These are phyloP conservation scores for Trichosanthes cucumerina DNA, from an alignment of 306 rosid genomes.

Conservation along the genomic window DNA sequence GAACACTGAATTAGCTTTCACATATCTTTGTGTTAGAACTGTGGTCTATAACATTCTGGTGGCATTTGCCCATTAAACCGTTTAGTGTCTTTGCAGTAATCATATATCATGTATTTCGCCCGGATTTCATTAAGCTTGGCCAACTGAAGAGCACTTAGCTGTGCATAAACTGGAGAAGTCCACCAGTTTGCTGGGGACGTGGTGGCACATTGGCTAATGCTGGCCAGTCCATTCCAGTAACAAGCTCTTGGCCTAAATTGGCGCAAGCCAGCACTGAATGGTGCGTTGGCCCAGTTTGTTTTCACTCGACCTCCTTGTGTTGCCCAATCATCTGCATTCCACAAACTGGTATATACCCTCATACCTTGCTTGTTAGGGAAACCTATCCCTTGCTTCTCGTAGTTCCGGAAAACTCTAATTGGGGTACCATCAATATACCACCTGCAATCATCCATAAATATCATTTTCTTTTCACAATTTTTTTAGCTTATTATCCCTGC, in stretches of 20 bases:
- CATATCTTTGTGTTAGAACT: not conserved
- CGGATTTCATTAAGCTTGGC: constrained; percentile 50
- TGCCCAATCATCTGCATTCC: constrained; percentile 81
- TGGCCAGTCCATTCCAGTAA: constrained; percentile 45
- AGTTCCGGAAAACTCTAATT: constrained; percentile 63
- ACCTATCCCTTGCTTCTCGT: constrained; percentile 38
- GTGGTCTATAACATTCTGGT: constrained; percentile 27
- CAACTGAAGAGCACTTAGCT: constrained; percentile 23
- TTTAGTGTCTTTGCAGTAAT: constrained; percentile 56
- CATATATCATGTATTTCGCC: constrained; percentile 50
- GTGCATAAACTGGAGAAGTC: constrained; percentile 38
- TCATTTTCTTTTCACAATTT: not conserved
- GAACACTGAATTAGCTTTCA: not conserved
- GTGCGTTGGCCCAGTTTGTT: constrained; percentile 57
- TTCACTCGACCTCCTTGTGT: constrained; percentile 68
- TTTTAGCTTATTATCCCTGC: not conserved
- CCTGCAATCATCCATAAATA: constrained; percentile 25
- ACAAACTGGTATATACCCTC: constrained; percentile 53
- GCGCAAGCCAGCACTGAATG: constrained; percentile 42
- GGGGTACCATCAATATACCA: constrained; percentile 72
- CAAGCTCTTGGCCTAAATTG: constrained; percentile 69
- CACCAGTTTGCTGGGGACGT: constrained; percentile 51
- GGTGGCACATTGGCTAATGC: constrained; percentile 47
- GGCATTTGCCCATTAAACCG: constrained; percentile 51
- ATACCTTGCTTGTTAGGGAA: constrained; percentile 79